phyloP scores from a whole-genome alignment of 139 green algal genomes.

The Chlamydomonas incerta region DNA sequence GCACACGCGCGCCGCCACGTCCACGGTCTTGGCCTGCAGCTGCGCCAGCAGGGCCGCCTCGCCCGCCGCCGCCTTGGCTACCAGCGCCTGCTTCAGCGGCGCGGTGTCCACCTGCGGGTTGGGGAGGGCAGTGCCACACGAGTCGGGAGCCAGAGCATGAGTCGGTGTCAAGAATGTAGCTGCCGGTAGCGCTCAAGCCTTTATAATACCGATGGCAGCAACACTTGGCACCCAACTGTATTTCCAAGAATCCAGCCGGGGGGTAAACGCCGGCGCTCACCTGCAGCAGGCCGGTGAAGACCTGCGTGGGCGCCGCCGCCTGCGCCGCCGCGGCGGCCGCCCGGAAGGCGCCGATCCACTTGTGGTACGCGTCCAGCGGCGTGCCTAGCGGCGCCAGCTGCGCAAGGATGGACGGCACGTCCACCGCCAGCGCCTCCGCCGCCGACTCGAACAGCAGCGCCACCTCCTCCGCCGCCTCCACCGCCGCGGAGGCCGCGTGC shows the following conservation, averaged over 20 bases:
- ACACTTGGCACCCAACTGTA: too few relatives aligned
- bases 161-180: too few relatives aligned
- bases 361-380: slow-evolving; percentile 57
- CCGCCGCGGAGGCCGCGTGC: slow-evolving; percentile 3
- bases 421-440: slow-evolving; percentile 38
- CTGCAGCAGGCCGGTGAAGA: slow-evolving; percentile 64
- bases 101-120: slow-evolving; percentile 53
- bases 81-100: slow-evolving; percentile 62
- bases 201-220: too few relatives aligned
- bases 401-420: slow-evolving; percentile 42
- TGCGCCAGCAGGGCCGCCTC: slow-evolving; percentile 56
- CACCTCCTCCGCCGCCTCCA: slow-evolving; percentile 53
- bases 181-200: too few relatives aligned
- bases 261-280: too few relatives aligned
- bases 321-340: slow-evolving; percentile 42
- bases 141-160: too few relatives aligned
- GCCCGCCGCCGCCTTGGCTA: slow-evolving; percentile 12
- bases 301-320: slow-evolving; percentile 44
- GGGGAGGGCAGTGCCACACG: too few relatives aligned
- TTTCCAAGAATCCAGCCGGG: too few relatives aligned
- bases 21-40: slow-evolving; percentile 37
- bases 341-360: slow-evolving; percentile 59
- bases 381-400: slow-evolving; percentile 49
- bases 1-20: slow-evolving; percentile 55
- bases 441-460: slow-evolving; percentile 46